Conservation (phyloP, 768 basidiomycete genomes). For the Suillus bovinus region DNA sequence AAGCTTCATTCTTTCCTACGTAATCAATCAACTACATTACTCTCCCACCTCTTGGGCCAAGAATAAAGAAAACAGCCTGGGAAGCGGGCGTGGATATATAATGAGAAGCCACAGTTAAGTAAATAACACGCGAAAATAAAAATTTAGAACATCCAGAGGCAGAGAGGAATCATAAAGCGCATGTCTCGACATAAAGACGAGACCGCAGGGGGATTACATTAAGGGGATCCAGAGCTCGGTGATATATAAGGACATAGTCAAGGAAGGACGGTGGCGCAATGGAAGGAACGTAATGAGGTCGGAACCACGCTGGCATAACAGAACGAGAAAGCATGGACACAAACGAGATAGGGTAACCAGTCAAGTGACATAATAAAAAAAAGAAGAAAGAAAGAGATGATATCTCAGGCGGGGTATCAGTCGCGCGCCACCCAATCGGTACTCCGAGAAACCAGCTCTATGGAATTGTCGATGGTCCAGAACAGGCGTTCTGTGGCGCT, state of each 20-base stretch:
- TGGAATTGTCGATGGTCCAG: slow-evolving; percentile 89
- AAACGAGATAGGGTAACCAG: slow-evolving; percentile 11
- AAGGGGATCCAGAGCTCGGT: slow-evolving; percentile 10
- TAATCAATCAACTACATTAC: slow-evolving; percentile 21
- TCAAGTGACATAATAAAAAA: slow-evolving; percentile 1
- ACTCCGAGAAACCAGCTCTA: slow-evolving; percentile 83
- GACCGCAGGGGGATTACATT: slow-evolving; percentile 20
- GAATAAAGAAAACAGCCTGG: slow-evolving; percentile 14
- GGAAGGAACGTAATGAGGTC: slow-evolving; percentile 3
- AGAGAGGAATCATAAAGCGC: slow-evolving; percentile 8
- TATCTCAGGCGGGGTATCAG: slow-evolving; percentile 27
- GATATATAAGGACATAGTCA: slow-evolving; percentile 20
- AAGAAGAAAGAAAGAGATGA: not conserved
- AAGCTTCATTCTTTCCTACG: slow-evolving; percentile 15
- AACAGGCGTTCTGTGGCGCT: slow-evolving; percentile 91
- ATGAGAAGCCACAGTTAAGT: slow-evolving; percentile 18
- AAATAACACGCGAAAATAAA: slow-evolving; percentile 17
- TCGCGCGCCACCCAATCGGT: slow-evolving; percentile 85
- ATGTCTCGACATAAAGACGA: slow-evolving; percentile 10
- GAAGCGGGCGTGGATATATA: slow-evolving; percentile 17
- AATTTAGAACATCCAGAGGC: slow-evolving; percentile 8
- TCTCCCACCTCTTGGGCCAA: slow-evolving; percentile 15
- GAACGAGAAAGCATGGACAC: slow-evolving; percentile 16
- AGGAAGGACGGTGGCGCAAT: slow-evolving; percentile 6
- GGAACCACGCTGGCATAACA: slow-evolving; percentile 11